These are phyloP conservation scores for Xerocomus brunneocitrinus DNA, from an alignment of 768 basidiomycete species.

Conservation along the genomic window DNA sequence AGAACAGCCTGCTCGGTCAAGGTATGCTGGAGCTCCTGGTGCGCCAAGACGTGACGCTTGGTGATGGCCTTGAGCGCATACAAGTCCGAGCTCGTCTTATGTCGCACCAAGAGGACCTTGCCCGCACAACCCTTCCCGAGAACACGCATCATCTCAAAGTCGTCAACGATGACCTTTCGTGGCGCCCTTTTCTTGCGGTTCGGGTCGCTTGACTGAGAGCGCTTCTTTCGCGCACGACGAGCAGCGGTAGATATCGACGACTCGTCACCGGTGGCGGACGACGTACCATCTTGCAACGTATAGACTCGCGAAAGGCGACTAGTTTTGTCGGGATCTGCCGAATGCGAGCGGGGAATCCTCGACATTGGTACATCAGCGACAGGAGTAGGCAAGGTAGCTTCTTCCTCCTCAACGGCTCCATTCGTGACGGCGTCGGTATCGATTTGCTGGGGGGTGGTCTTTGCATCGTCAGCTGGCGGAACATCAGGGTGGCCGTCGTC, in stretches of 20 bases:
- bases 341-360: conserved; percentile 73
- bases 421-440: conserved; percentile 24
- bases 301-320: conserved; percentile 56
- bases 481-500: conserved; percentile 17
- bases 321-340: conserved; percentile 69
- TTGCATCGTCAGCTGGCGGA: conserved; percentile 6
- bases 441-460: conserved; percentile 7
- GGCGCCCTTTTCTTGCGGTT: conserved; percentile 49
- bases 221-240: conserved; percentile 49
- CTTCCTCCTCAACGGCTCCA: conserved; percentile 27
- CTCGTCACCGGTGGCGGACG: conserved; percentile 64
- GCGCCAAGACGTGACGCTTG: conserved; percentile 93
- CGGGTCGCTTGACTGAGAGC: conserved; percentile 45
- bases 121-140: conserved; percentile 97
- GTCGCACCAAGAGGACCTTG: conserved; percentile 87
- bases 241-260: conserved; percentile 63
- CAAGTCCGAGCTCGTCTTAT: conserved; percentile 65
- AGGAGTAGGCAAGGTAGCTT: conserved; percentile 34
- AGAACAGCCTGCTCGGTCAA: conserved; percentile 94
- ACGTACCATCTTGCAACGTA: conserved; percentile 45
- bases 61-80: conserved; percentile 98
- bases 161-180: conserved; percentile 76
- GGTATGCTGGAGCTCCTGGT: conserved; percentile 95
- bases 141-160: conserved; percentile 97
- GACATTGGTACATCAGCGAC: conserved; percentile 33